phyloP scores from a whole-genome alignment of 805 yeast species.

The Kluyveromyces dobzhanskii region DNA sequence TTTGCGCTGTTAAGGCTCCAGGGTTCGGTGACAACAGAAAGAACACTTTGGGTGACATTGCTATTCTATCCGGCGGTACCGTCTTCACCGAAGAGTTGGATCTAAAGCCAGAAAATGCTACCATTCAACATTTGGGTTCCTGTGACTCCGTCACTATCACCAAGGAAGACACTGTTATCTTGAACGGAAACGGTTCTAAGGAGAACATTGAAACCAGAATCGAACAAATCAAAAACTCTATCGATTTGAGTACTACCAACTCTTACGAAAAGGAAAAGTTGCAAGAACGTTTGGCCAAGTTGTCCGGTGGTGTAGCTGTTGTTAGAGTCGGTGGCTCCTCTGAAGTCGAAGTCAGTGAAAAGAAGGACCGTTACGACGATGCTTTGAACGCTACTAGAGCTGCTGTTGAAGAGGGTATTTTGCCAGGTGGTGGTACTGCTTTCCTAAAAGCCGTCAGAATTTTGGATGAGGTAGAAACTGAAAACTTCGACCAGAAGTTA shows the following conservation, averaged over 20 bases:
- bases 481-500: slow-evolving; percentile 90
- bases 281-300: slow-evolving; percentile 94
- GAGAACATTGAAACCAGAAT: slow-evolving; percentile 76
- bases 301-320: slow-evolving; percentile 98
- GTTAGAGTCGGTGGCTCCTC: slow-evolving; percentile 95
- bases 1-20: slow-evolving; percentile 96
- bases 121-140: slow-evolving; percentile 81
- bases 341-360: slow-evolving; percentile 97
- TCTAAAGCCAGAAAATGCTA: slow-evolving; percentile 90
- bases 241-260: slow-evolving; percentile 59
- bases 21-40: slow-evolving; percentile 99
- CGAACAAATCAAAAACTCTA: slow-evolving; percentile 83
- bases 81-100: slow-evolving; percentile 82
- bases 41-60: slow-evolving; percentile 92
- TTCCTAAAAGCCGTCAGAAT: slow-evolving; percentile 81
- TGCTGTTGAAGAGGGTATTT: slow-evolving; percentile 96
- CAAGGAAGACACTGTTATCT: slow-evolving; percentile 89
- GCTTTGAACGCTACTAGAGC: slow-evolving; percentile 98
- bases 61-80: slow-evolving; percentile 91
- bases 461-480: slow-evolving; percentile 61
- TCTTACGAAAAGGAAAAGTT: slow-evolving; percentile 95
- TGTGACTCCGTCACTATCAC: slow-evolving; percentile 89
- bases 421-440: slow-evolving; percentile 99
- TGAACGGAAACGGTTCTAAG: slow-evolving; percentile 88
- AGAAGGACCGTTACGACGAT: slow-evolving; percentile 98